Evolutionary conservation across 495 filamentous ascomycete species (phyloP), one percentile per base, ranked within the genome.

Genomic region (Penicillium silybi): DNA sequence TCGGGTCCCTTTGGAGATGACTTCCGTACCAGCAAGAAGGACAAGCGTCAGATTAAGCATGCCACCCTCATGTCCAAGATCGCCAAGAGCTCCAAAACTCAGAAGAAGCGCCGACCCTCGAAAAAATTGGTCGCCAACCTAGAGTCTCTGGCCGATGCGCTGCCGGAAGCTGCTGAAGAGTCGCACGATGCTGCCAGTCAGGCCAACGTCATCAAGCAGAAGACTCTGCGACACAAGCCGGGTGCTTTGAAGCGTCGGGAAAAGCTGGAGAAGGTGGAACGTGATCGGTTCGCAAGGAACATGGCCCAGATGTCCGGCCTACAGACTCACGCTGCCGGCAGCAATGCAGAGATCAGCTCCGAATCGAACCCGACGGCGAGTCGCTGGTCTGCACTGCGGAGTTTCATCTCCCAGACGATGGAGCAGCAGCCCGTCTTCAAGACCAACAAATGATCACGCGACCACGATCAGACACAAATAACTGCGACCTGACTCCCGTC

Each of bases 211-310:
- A 80, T 88, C 45, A 75, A 81, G 51, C 83, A 85, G 39, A 85
- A 84, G 70, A 89, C 83, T 41, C 57, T 97, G 48, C 85, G 79
- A 62, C 81, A 77, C 46, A 70, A 85, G 44, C 88, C 87, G 0
- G 92, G 92, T 0, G 89, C 89, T 13, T 74, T 89, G 74, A 95
- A 90, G 79, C 77, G 82, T 57, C 91, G 86, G 71, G 89, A 90
- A 67, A 83, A 80, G 66, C 37, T 96, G 23, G 86, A 95, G 45
- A 80, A 72, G 67, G 67, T 75, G 56, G 92, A 97, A 78, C 82
- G 86, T 64, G 83, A 89, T 67, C 75, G 92, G 51, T 96, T 96
- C 62, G 83, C 80, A 50, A 79, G 74, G 69, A 96, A 91, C 67
- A 71, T 97, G 77, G 90, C 87, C 35, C 77, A 82, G 50, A 69